Conservation (phyloP, 2,329 filamentous ascomycete genomes). For the Microascus cirrosus region DNA sequence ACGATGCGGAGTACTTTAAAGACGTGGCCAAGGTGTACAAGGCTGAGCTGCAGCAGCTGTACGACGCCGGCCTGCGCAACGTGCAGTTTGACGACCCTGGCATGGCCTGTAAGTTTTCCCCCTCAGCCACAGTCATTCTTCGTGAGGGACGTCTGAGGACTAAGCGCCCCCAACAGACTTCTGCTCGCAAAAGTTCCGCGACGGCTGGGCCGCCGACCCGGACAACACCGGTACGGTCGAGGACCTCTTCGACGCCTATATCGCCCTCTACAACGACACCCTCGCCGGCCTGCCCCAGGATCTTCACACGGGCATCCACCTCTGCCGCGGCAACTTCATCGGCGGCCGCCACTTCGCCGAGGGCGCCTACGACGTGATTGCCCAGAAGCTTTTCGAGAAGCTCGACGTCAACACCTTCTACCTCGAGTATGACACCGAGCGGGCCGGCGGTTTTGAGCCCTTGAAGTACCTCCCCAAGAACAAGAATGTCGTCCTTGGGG, state of each 20-base stretch:
- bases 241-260: slow-evolving; percentile 64
- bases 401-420: slow-evolving; percentile 57
- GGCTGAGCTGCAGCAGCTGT: slow-evolving; percentile 48
- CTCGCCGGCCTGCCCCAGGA: slow-evolving; percentile 52
- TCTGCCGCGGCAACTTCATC: slow-evolving; percentile 61
- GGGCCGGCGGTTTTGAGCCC: slow-evolving; percentile 56
- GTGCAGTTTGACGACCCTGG: slow-evolving; percentile 60
- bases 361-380: slow-evolving; percentile 56
- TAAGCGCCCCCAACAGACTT: slow-evolving; percentile 43
- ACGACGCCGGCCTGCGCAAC: slow-evolving; percentile 51
- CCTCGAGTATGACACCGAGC: slow-evolving; percentile 57
- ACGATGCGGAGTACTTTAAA: slow-evolving; percentile 44
- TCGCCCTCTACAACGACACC: slow-evolving; percentile 65
- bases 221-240: slow-evolving; percentile 52
- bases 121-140: slow-evolving; percentile 4
- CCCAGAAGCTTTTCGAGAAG: slow-evolving; percentile 52
- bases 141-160: background rate
- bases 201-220: slow-evolving; percentile 56
- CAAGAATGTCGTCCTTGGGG: slow-evolving; percentile 53
- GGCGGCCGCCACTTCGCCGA: slow-evolving; percentile 55
- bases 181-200: slow-evolving; percentile 60
- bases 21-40: slow-evolving; percentile 57
- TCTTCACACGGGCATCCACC: slow-evolving; percentile 66
- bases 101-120: slow-evolving; percentile 47
- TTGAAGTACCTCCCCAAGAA: slow-evolving; percentile 46